Base-by-base conservation (phyloP, 176 grass and related monocot genomes). In the Avena eriantha region DNA sequence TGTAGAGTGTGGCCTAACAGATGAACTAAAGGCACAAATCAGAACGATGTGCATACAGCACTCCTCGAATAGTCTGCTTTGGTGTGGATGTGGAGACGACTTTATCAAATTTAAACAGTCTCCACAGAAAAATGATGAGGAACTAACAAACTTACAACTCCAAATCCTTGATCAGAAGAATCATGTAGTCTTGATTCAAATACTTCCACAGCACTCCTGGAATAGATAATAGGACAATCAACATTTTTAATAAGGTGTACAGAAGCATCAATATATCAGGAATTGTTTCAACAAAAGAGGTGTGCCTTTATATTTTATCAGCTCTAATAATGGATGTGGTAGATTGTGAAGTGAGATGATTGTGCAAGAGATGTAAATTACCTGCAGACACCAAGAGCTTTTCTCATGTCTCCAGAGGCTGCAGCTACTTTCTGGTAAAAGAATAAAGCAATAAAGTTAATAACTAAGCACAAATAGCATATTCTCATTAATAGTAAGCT, bases 401-500 rank as follows among this genome's bases (percentile, higher is more conserved):
- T 97, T 86, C 97, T 94, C 92, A 99, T 97, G 90, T 99, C 97
- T 70, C 97, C 94, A 65, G 97, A 83, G 41, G 97, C 90, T 47
- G 94, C 97, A 57, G 94, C 92, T 8, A 99, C 90, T 91, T 95
- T 97, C 95, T 97, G 90, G 53, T 59, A 81, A 54, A 86, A 86
- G 59, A 86, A 59, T 11, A 91, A 53, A 84, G 26, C 36, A 90
- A 76, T 22, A 55, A 29, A 35, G 75, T 82, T 76, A 81, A 65
- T 49, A 66, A 39, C 36, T 61, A 10, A 86, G 29, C 23, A 57
- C 26, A 49, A 64, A 17, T 41, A 56, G 5, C 18, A 60, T 82
- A 48, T 9, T 17, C 19, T 7, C 51, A 80, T 49, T 33, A 80
- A 29, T 29, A 29, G 29, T 29, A 29, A 29, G 29, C 29, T 29